A percentile compares a stretch with the other conserved stretches of the same genome.
phyloP scores from a whole-genome alignment of 2,329 filamentous ascomycete species.

The Epichloe baconii region DNA sequence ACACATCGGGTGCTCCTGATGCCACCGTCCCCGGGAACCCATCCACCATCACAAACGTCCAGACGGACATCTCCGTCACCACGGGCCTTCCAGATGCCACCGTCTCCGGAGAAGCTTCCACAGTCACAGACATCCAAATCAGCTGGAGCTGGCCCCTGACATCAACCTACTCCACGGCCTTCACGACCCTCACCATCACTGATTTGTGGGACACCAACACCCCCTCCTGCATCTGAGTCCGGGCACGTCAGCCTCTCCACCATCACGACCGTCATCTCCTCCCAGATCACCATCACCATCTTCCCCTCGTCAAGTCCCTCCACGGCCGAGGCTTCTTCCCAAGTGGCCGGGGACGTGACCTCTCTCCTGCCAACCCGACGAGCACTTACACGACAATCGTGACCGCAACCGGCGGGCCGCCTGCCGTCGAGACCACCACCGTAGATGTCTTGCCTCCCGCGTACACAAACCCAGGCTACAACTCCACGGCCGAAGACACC shows the following conservation, averaged over 20 bases:
- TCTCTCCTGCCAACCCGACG: slow-evolving; percentile 10
- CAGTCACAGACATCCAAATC: slow-evolving; percentile 17
- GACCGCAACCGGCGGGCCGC: slow-evolving; percentile 18
- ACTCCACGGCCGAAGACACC: slow-evolving; percentile 14
- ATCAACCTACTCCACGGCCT: slow-evolving; percentile 6
- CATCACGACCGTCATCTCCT: slow-evolving; percentile 12
- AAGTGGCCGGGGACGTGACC: slow-evolving; percentile 13
- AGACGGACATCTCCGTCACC: slow-evolving; percentile 16
- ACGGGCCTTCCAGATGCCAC: slow-evolving; percentile 19
- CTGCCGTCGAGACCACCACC: slow-evolving; percentile 19
- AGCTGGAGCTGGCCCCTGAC: slow-evolving; percentile 12
- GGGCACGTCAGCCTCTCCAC: slow-evolving; percentile 7
- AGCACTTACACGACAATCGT: slow-evolving; percentile 19
- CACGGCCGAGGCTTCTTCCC: slow-evolving; percentile 6
- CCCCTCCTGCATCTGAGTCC: not conserved
- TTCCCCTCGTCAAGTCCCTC: slow-evolving; percentile 1
- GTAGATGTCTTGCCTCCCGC: slow-evolving; percentile 15
- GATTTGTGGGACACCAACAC: slow-evolving; percentile 15
- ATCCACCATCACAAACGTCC: slow-evolving; percentile 17
- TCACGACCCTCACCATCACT: slow-evolving; percentile 17
- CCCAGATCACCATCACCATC: slow-evolving; percentile 14
- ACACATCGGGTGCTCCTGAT: slow-evolving; percentile 13
- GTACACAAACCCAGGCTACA: slow-evolving; percentile 15
- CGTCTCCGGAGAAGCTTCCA: slow-evolving; percentile 18
- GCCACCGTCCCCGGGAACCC: slow-evolving; percentile 17